Conservation (phyloP, 495 filamentous ascomycete genomes). For the Gamarada debralockiae region DNA sequence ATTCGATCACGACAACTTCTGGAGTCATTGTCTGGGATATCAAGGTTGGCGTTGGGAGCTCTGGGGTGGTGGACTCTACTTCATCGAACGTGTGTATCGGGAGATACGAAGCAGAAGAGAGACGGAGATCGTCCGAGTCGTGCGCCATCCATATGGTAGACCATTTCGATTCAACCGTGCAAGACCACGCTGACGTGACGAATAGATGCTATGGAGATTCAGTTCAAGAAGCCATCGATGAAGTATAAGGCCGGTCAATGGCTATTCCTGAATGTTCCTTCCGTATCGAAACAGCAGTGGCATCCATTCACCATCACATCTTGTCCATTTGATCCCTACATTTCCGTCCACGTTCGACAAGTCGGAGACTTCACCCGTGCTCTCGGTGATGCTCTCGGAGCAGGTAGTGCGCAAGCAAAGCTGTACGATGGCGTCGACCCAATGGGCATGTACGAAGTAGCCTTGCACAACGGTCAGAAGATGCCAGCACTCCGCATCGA, state of each 20-base stretch:
- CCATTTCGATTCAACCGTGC: neutral
- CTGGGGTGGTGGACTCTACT: slow-evolving; percentile 74
- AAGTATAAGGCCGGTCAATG: slow-evolving; percentile 98
- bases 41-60: slow-evolving; percentile 98
- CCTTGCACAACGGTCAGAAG: slow-evolving; percentile 83
- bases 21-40: slow-evolving; percentile 92
- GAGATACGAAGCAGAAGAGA: slow-evolving; percentile 77
- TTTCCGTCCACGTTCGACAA: slow-evolving; percentile 91
- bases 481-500: slow-evolving; percentile 90
- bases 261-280: slow-evolving; percentile 91
- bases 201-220: slow-evolving; percentile 94
- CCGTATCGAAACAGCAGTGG: slow-evolving; percentile 86
- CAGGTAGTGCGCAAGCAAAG: slow-evolving; percentile 75
- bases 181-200: slow-evolving; percentile 28
- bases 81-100: slow-evolving; percentile 84
- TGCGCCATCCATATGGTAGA: slow-evolving; percentile 94
- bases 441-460: slow-evolving; percentile 96
- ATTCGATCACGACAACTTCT: slow-evolving; percentile 76
- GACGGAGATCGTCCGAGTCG: slow-evolving; percentile 88
- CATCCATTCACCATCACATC: slow-evolving; percentile 99
- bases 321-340: slow-evolving; percentile 90
- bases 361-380: slow-evolving; percentile 91
- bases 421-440: slow-evolving; percentile 88
- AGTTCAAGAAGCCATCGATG: slow-evolving; percentile 93
- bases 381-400: slow-evolving; percentile 88